Conservation (phyloP, 2,329 filamentous ascomycete genomes). For the Penicillium sp. region DNA sequence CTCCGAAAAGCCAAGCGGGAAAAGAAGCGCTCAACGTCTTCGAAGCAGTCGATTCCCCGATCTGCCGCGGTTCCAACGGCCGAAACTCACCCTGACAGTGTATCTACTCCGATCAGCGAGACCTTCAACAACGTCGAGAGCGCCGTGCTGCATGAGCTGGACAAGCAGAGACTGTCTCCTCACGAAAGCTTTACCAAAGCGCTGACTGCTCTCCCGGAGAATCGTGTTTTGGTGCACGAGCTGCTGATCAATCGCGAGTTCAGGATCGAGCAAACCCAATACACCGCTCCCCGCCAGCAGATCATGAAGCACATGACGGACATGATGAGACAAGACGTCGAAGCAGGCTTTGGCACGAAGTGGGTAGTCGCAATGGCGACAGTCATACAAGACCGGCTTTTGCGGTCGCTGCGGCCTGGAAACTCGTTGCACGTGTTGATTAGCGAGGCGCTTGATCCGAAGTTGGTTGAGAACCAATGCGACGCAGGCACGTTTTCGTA, state of each 20-base stretch:
- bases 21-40: conserved; percentile 47
- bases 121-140: conserved; percentile 36
- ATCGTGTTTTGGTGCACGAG: conserved; percentile 60
- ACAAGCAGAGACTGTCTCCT: conserved; percentile 31
- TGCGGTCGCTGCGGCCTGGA: conserved; percentile 56
- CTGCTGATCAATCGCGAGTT: conserved; percentile 62
- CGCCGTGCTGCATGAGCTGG: conserved; percentile 31
- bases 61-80: conserved; percentile 42
- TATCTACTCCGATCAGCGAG: conserved; percentile 38
- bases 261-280: conserved; percentile 51
- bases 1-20: conserved; percentile 57
- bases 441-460: conserved; percentile 58
- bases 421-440: conserved; percentile 61
- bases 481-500: conserved; percentile 61
- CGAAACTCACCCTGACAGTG: conserved; percentile 34
- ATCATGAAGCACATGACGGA: conserved; percentile 58
- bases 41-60: conserved; percentile 56
- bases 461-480: conserved; percentile 55
- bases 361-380: conserved; percentile 67
- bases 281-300: conserved; percentile 50
- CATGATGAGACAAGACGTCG: conserved; percentile 56
- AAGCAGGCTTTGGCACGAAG: conserved; percentile 50
- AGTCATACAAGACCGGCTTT: conserved; percentile 58
- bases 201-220: conserved; percentile 58
- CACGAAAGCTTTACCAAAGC: conserved; percentile 47